phyloP scores from a whole-genome alignment of 2,329 filamentous ascomycete genomes.

The Hirsutella rhossiliensis region DNA sequence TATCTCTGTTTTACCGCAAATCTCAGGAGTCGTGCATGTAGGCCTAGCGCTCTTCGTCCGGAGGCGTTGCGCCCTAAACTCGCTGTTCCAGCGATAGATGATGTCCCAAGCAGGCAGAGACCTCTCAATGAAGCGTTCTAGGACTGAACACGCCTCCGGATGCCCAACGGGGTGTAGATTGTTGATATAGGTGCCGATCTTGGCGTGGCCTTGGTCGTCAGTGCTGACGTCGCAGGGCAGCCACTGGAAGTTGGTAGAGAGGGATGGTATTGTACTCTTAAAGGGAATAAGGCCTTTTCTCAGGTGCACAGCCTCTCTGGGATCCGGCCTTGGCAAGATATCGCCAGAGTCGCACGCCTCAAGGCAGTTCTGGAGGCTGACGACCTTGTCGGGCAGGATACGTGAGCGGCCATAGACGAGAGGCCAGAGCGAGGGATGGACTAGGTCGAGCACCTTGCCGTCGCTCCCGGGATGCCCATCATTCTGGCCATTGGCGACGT shows the following conservation, averaged over 20 bases:
- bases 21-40: no score
- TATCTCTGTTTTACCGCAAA: no score
- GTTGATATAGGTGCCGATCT: constrained; percentile 41
- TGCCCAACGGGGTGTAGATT: constrained; percentile 37
- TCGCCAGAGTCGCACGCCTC: constrained; percentile 20
- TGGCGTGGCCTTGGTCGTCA: constrained; percentile 18
- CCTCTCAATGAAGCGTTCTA: constrained; percentile 27
- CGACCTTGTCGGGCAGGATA: constrained; percentile 12
- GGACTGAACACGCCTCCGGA: constrained; percentile 22
- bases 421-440: constrained; percentile 53
- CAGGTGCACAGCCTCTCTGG: background rate
- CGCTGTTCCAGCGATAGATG: constrained; percentile 17
- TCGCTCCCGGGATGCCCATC: constrained; percentile 52
- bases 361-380: constrained; percentile 25
- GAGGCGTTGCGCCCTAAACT: no score
- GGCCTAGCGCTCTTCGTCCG: no score
- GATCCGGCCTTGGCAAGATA: constrained; percentile 10
- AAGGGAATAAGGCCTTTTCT: no score
- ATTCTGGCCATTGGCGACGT: constrained; percentile 32
- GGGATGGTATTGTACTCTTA: no score
- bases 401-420: constrained; percentile 39
- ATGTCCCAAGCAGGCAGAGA: constrained; percentile 34
- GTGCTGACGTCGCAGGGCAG: constrained; percentile 37
- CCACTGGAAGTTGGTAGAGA: constrained; percentile 25
- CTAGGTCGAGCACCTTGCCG: constrained; percentile 44